Percentiles rank a stretch among this genome's conserved stretches.
Conservation (phyloP, 805 yeast genomes). For the Hanseniaspora hatyaiensis region DNA sequence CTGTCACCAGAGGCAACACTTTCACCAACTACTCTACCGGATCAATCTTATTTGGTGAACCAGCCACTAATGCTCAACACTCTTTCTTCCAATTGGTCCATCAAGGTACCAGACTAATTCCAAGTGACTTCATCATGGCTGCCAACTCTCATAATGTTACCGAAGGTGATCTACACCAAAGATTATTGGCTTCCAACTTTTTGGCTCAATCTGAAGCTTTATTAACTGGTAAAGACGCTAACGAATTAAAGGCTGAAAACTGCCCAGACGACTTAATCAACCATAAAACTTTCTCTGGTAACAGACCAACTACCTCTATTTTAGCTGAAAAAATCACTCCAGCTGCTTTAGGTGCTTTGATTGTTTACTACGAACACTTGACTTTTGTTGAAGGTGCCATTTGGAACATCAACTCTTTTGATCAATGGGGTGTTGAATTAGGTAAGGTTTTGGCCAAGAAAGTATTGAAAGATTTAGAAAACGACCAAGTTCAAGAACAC, state of each 20-base stretch:
- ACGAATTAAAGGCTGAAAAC: slow-evolving; percentile 78
- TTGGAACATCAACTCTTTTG: slow-evolving; percentile 98
- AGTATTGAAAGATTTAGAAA: slow-evolving; percentile 79
- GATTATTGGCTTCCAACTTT: slow-evolving; percentile 97
- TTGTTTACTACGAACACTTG: slow-evolving; percentile 94
- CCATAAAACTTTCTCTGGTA: slow-evolving; percentile 93
- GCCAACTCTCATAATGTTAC: slow-evolving; percentile 98
- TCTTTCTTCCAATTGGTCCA: slow-evolving; percentile 98
- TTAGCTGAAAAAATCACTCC: slow-evolving; percentile 94
- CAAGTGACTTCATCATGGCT: slow-evolving; percentile 91
- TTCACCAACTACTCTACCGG: slow-evolving; percentile 95
- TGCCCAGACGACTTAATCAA: slow-evolving; percentile 76
- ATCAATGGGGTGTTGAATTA: slow-evolving; percentile 99
- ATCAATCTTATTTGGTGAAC: slow-evolving; percentile 91
- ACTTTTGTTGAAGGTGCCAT: slow-evolving; percentile 98
- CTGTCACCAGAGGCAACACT: slow-evolving; percentile 83
- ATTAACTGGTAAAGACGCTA: slow-evolving; percentile 86
- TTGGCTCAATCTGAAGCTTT: slow-evolving; percentile 97
- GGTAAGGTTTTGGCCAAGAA: slow-evolving; percentile 97
- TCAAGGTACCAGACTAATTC: slow-evolving; percentile 96
- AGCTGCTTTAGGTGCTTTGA: slow-evolving; percentile 87
- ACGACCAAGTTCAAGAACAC: slow-evolving; percentile 50
- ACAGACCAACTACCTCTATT: slow-evolving; percentile 97
- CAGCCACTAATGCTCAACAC: slow-evolving; percentile 98
- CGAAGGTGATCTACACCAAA: slow-evolving; percentile 86